Evolutionary conservation across 441 rosid genomes (phyloP).

Genomic region (Erodium chrysanthum): DNA sequence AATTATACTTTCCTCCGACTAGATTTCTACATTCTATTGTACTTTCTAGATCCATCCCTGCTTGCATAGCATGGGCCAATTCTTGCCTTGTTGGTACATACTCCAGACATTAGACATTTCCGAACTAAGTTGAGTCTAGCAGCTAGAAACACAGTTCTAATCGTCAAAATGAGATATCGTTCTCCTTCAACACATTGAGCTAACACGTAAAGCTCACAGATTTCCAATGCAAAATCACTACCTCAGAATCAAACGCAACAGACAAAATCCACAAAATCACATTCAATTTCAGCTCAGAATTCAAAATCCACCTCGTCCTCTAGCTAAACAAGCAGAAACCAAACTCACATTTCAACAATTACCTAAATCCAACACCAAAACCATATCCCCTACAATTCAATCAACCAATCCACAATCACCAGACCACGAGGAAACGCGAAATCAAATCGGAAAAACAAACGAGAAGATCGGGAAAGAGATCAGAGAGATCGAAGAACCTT

Average conservation of each 20-base stretch:
- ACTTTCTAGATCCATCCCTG: not conserved
- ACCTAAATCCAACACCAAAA: not conserved
- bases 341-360: not conserved
- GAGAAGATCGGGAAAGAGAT: not conserved
- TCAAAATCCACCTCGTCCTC: not conserved
- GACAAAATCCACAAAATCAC: not conserved
- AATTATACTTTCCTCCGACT: not conserved
- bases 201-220: not conserved
- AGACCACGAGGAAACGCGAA: not conserved
- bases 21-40: too few species aligned
- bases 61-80: not conserved
- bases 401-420: not conserved
- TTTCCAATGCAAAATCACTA: not conserved
- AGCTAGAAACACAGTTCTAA: not conserved
- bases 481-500: slow-evolving; percentile 36
- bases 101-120: not conserved
- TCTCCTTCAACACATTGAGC: not conserved
- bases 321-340: not conserved
- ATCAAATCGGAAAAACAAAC: not conserved
- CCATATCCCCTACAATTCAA: not conserved
- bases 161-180: not conserved
- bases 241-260: not conserved
- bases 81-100: not conserved
- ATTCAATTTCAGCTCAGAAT: slow-evolving; percentile 1
- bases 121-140: not conserved